Evolutionary conservation across 1,284 basidiomycete species (phyloP), one percentile per base, ranked within the genome.

Genomic region (Sanghuangporus sanghuang): DNA sequence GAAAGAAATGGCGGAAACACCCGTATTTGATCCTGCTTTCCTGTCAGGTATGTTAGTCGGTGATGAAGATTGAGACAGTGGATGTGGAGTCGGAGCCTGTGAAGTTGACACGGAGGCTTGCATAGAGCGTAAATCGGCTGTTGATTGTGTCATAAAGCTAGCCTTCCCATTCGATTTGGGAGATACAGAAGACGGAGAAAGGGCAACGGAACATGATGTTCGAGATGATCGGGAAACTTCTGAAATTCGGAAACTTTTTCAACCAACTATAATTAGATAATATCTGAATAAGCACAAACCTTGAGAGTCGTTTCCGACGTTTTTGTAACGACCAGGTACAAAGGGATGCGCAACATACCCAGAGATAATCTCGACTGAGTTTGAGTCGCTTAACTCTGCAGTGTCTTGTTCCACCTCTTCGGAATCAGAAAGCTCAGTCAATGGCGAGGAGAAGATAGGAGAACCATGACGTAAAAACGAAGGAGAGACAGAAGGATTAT

Each of bases 281-380:
- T 18, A 27, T 18, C 4, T 14, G 35, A 23, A 53, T n/a, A n/a
- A 46, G 23, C n/a, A 18, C 62, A 8, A 11, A 54, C 57, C 49
- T 54, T 38, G 50, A 35, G 49, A 53, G n/a, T 14, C 12, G 36
- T 42, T 49, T 6, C 38, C 21, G 14, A 44, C 21, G 14, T 50
- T 53, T 39, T 27, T 60, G 46, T 53, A 60, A 27, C 58, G 52
- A 38, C 58, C 60, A 9, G 56, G 44, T n/a, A 59, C 61, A 40
- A 65, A 65, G 8, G 64, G 42, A 27, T 65, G 46, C n/a, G 57
- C 57, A 32, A 57, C 52, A 36, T 49, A 62, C 18, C 59, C 64
- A 48, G 64, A 65, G 18, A 65, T 65, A 42, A 65, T 65, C 44
- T 65, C 64, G 35, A 65, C 53, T 5, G 64, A 65, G 27, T 60